Evolutionary conservation across 2,329 filamentous ascomycete genomes (phyloP), one percentile per base, ranked within the genome.

Genomic region (Leptographium galeiforme): DNA sequence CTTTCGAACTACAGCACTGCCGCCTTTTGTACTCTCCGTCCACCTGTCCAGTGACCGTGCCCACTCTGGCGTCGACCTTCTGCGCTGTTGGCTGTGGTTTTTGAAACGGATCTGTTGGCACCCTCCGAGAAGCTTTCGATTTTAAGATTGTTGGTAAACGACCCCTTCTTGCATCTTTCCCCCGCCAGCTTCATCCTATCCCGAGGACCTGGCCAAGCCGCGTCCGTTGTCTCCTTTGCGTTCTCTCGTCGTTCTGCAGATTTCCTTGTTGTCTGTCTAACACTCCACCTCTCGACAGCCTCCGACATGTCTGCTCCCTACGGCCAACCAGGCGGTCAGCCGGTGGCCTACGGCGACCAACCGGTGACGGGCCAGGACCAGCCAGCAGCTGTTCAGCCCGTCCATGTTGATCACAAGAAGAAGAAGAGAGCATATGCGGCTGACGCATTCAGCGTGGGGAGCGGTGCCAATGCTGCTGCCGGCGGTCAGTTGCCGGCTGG

Each of bases 351-450:
- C 34, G 63, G 63, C 52, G 58, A 60, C 47, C 66, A 68, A 57
- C 63, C 69, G 14, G 43, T 19, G 14, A 11, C 39, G 50, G 67
- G 69, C 54, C 68, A 70, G 54, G 63, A 65, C 12, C 62, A 68
- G 11, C 67, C 66, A 5, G 63, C 63, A 12, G 58, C 62, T 40
- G 62, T 62, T 46, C 60, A 61, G 13, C 30, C 49, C n/a, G 49
- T 10, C 39, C 62, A 62, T 45, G 63, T 69, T 34, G 74, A 74
- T 45, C 72, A 73, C 48, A 83, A 79, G 68, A 89, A 89, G 74
- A 96, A 95, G 81, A 95, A 95, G 79, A 81, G 89, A 74, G 85
- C 87, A 54, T 97, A 97, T 73, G 93, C 93, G 53, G 88, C 88
- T 54, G 87, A 94, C 68, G 91, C 91, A 47, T 98, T 95, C 69